These are phyloP conservation scores for Hansfordia pulvinata DNA, from an alignment of 2,329 filamentous ascomycete genomes.

Conservation along the genomic window DNA sequence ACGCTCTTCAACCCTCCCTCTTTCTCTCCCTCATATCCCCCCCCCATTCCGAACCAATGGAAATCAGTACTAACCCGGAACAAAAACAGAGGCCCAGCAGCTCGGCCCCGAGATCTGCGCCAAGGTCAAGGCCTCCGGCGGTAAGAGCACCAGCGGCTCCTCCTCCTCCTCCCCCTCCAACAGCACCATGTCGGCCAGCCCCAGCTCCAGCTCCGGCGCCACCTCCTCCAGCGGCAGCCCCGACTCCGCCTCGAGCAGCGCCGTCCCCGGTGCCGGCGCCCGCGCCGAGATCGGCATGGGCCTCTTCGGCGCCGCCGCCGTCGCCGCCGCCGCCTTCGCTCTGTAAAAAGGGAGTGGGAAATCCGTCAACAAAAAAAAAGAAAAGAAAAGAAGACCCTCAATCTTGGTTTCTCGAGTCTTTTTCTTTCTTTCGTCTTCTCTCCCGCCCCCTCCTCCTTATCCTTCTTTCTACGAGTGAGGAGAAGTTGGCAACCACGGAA, in stretches of 20 bases:
- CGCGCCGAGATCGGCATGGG: slow-evolving; percentile 8
- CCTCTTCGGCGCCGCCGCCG: slow-evolving; percentile 9
- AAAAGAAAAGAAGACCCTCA: no score
- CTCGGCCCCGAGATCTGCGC: slow-evolving; percentile 5
- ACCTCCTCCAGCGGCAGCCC: slow-evolving; percentile 1
- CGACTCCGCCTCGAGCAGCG: slow-evolving; percentile 1
- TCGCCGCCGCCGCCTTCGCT: slow-evolving; percentile 15
- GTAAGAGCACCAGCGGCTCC: slow-evolving; percentile 1
- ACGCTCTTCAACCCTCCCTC: no score
- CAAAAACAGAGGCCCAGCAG: slow-evolving; percentile 10
- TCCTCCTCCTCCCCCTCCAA: slow-evolving; percentile 2
- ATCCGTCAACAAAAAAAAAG: no score
- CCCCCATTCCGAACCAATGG: no score
- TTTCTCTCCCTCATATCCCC: no score
- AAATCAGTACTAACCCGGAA: no score
- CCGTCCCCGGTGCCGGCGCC: slow-evolving; percentile 5
- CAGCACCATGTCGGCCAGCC: slow-evolving; percentile 4
- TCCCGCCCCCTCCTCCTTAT: no score
- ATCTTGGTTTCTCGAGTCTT: no score
- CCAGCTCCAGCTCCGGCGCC: slow-evolving; percentile 4
- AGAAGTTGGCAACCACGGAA: no score
- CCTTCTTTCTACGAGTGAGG: no score
- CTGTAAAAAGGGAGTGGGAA: no score
- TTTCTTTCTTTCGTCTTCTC: no score
- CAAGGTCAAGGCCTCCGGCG: slow-evolving; percentile 1